phyloP scores from a whole-genome alignment of 495 filamentous ascomycete genomes.

The Stereocaulon alpinum region DNA sequence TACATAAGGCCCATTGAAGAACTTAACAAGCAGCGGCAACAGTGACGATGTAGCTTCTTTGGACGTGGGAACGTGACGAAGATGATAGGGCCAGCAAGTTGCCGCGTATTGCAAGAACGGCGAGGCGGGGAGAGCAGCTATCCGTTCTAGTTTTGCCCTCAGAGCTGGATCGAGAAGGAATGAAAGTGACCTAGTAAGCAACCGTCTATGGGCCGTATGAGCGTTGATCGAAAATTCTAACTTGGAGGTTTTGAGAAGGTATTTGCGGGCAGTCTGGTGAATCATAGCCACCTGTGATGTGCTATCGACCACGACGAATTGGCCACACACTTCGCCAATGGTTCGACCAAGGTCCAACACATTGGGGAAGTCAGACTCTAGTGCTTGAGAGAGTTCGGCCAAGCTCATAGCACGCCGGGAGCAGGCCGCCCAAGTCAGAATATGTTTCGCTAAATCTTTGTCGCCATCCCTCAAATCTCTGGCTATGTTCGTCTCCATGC shows the following conservation, averaged over 20 bases:
- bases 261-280: conserved; percentile 30
- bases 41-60: not conserved
- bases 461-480: conserved; percentile 7
- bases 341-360: conserved; percentile 22
- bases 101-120: conserved; percentile 13
- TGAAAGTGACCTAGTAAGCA: conserved; percentile 11
- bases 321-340: conserved; percentile 28
- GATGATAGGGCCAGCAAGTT: conserved; percentile 14
- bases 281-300: conserved; percentile 23
- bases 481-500: conserved; percentile 21
- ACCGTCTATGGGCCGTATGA: conserved; percentile 2
- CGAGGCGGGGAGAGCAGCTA: not conserved
- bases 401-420: conserved; percentile 24
- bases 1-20: conserved; percentile 18
- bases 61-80: not conserved
- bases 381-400: conserved; percentile 27
- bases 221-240: conserved; percentile 9
- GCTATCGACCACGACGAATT: conserved; percentile 27
- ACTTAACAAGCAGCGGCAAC: conserved; percentile 12
- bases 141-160: not conserved
- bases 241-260: conserved; percentile 17
- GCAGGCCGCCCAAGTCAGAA: conserved; percentile 29
- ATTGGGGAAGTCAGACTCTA: conserved; percentile 25
- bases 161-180: conserved; percentile 10
- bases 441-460: conserved; percentile 20